Conservation (phyloP, 805 yeast genomes). For the Yarrowia yakushimensis region DNA sequence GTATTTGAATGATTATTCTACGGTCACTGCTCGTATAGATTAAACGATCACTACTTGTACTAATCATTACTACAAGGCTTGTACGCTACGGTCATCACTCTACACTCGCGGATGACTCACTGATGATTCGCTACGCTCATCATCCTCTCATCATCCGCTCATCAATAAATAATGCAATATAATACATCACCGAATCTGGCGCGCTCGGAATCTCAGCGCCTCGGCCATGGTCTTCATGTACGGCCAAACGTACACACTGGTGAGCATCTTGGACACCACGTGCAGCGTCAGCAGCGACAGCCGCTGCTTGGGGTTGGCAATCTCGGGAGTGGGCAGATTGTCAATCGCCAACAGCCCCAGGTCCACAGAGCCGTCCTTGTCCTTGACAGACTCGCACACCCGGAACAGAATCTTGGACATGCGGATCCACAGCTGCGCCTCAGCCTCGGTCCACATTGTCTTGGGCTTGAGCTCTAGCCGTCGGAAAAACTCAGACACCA, state of each 20-base stretch:
- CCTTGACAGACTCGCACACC: conserved; percentile 17
- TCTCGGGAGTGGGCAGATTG: conserved; percentile 5
- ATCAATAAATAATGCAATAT: conserved; percentile 20
- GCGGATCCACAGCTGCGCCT: conserved; percentile 23
- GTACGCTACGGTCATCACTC: background rate
- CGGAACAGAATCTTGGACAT: conserved; percentile 21
- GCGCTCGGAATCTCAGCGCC: conserved; percentile 3
- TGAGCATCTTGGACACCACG: conserved; percentile 18
- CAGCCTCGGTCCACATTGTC: conserved; percentile 14
- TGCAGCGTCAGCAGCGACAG: conserved; percentile 10
- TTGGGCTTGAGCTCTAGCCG: conserved; percentile 29
- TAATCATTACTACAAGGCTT: background rate
- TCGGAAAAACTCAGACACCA: conserved; percentile 37
- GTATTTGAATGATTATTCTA: too few relatives aligned
- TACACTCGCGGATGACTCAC: too few relatives aligned
- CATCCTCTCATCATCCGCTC: background rate
- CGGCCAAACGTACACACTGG: conserved; percentile 23
- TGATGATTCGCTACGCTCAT: background rate
- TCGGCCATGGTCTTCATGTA: conserved; percentile 24
- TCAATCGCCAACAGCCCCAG: conserved; percentile 4
- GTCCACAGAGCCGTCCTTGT: conserved; percentile 13
- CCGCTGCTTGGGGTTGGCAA: conserved; percentile 14
- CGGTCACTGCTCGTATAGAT: too few relatives aligned
- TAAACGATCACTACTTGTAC: too few relatives aligned
- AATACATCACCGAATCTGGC: conserved; percentile 22